Base-by-base conservation (phyloP, 1,139 yeast species). In the Nakaseomyces delphensis region DNA sequence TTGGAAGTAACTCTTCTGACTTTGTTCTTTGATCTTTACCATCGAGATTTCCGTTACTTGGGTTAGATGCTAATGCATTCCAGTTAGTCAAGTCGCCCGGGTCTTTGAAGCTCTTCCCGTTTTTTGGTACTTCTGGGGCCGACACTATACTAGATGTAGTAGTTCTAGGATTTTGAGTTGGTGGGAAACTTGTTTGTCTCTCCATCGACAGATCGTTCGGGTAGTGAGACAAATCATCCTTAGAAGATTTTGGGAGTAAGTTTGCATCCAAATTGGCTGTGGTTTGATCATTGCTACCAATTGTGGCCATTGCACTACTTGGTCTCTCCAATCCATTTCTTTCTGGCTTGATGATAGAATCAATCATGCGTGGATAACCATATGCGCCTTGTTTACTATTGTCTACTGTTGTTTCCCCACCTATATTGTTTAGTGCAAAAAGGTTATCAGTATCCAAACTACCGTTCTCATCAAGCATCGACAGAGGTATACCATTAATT, bases 401-500 rank as follows among this genome's bases (percentile, higher is more conserved):
- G 2, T 31, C 38, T 4, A 36, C n/a, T 20, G 18, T 39, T 14
- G 38, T 29, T 2, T 46, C 44, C 6, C 55, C 52, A 8, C 27
- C 37, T 7, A 33, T 20, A 21, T 33, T 33, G 9, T 33, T 25
- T 11, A 33, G 9, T 4, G 32, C 40, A 13, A 42, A 24, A 7
- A 45, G 18, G 21, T 47, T 44, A 21, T 54, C 56, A 19, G 50
- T 39, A 24, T 48, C 69, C 29, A 78, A 68, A 48, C 85, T 77
- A 3, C 93, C 94, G 0, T 91, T 83, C 9, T 87, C 86, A 45
- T 81, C 87, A 33, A 83, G 70, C 84, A 83, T 80, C 2, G 84
- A 74, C 35, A 83, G 62, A 2, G 94, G 93, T 40, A 83, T 83
- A 50, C 94, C 94, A 55, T 83, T 83, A 49, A 83, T 83, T 31